Evolutionary conservation across 2,329 filamentous ascomycete species (phyloP).

Genomic region (Talaromyces marneffei): DNA sequence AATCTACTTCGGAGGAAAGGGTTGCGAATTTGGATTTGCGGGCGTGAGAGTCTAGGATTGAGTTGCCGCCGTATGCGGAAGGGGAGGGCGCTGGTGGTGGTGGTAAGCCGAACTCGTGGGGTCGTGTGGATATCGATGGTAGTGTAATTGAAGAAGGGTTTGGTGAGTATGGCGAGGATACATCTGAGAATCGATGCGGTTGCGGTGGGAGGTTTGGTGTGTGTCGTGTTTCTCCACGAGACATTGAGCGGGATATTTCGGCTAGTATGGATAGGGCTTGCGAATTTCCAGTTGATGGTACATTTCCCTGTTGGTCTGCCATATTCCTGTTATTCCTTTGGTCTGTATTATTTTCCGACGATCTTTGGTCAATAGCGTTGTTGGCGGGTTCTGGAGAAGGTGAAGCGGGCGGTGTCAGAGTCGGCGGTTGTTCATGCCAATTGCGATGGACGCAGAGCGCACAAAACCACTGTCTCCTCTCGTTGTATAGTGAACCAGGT

Average conservation of each 20-base stretch:
- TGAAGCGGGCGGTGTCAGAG: conserved; percentile 15
- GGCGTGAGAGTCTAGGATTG: conserved; percentile 13
- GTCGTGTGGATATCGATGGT: background rate
- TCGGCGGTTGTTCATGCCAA: conserved; percentile 14
- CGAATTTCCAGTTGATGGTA: background rate
- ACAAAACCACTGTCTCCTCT: conserved; percentile 11
- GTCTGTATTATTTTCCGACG: background rate
- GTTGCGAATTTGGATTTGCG: conserved; percentile 16
- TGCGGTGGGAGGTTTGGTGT: background rate
- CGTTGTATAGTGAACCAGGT: conserved; percentile 1
- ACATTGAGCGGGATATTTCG: conserved; percentile 13
- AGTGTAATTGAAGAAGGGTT: background rate
- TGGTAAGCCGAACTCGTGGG: background rate
- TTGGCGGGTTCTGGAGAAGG: background rate
- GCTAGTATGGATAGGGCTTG: conserved; percentile 14
- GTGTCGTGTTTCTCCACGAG: background rate
- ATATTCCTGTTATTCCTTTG: background rate
- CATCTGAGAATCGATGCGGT: background rate
- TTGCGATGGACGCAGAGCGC: conserved; percentile 12
- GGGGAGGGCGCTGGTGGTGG: background rate
- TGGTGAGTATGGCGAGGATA: background rate
- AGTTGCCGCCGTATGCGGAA: background rate
- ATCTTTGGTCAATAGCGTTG: background rate
- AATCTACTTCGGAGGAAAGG: conserved; percentile 15
- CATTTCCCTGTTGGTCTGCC: background rate